phyloP scores from a whole-genome alignment of 208 protist species.

The Jaenimonas drosophilae region DNA sequence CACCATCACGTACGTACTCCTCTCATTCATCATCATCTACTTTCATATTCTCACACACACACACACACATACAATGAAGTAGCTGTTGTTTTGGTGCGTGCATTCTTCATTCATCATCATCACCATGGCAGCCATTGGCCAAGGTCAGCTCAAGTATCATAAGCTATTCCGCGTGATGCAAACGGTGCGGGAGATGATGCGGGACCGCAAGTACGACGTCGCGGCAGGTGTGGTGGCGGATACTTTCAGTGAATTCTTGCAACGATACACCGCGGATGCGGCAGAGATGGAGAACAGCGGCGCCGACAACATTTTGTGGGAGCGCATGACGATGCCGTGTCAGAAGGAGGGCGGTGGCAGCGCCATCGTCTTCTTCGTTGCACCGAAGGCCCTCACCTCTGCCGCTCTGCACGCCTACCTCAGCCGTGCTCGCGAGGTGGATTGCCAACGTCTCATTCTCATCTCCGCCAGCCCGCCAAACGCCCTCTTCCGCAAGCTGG shows the following conservation, averaged over 20 bases:
- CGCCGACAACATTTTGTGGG: slow-evolving; percentile 39
- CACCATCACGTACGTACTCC: too few species aligned
- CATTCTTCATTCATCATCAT: slow-evolving; percentile 1
- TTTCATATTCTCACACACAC: background rate
- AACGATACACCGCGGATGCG: slow-evolving; percentile 34
- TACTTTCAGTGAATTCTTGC: slow-evolving; percentile 57
- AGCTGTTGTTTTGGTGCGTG: slow-evolving; percentile 4
- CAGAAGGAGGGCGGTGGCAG: slow-evolving; percentile 10
- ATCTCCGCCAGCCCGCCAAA: slow-evolving; percentile 47
- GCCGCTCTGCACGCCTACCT: slow-evolving; percentile 52
- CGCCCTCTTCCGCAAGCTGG: slow-evolving; percentile 54
- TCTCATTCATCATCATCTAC: too few species aligned
- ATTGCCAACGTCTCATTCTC: slow-evolving; percentile 59
- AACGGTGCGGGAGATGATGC: slow-evolving; percentile 83
- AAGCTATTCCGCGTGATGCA: slow-evolving; percentile 70
- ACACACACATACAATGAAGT: slow-evolving; percentile 4
- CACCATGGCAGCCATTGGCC: slow-evolving; percentile 53
- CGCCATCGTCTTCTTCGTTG: slow-evolving; percentile 70
- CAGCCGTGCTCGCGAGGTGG: slow-evolving; percentile 21
- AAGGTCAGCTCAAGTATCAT: slow-evolving; percentile 59
- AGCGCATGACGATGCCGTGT: slow-evolving; percentile 77
- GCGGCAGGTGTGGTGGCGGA: slow-evolving; percentile 26
- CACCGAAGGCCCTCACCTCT: slow-evolving; percentile 36
- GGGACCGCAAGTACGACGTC: slow-evolving; percentile 69
- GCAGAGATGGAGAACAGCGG: slow-evolving; percentile 3